Conservation (phyloP, 2,329 filamentous ascomycete genomes). For the Venturia effusa region DNA sequence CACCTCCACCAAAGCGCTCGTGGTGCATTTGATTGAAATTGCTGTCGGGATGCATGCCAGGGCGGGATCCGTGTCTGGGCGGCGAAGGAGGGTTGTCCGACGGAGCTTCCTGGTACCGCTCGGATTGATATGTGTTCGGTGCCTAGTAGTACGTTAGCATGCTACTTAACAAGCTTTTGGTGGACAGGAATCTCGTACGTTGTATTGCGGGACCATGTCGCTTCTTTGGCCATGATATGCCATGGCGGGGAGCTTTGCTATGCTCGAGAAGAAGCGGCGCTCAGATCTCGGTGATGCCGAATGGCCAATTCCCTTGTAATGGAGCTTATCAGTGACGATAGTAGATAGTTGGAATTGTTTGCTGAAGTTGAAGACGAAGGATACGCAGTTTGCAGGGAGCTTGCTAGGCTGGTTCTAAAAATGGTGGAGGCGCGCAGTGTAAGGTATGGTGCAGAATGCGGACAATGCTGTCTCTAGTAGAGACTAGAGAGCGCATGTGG, state of each 20-base stretch:
- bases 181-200: not conserved
- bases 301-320: not conserved
- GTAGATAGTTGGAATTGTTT: not conserved
- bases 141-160: not conserved
- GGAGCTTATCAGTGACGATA: not conserved
- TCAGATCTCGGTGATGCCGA: not conserved
- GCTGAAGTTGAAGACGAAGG: not conserved
- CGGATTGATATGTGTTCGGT: not conserved
- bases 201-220: not conserved
- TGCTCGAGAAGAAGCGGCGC: not conserved
- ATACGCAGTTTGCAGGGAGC: not conserved
- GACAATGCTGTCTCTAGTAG: not conserved
- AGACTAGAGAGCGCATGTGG: not conserved
- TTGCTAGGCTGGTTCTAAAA: not conserved
- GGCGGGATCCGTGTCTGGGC: constrained; percentile 21
- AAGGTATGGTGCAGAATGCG: not conserved
- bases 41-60: constrained; percentile 20
- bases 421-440: not conserved
- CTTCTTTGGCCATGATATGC: not conserved
- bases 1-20: constrained; percentile 17
- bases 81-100: constrained; percentile 21
- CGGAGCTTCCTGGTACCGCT: not conserved
- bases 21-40: constrained; percentile 15
- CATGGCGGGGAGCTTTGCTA: not conserved
- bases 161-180: not conserved